These are phyloP conservation scores for Metarhizium sp. DNA, from an alignment of 2,329 filamentous ascomycete species.

Conservation along the genomic window DNA sequence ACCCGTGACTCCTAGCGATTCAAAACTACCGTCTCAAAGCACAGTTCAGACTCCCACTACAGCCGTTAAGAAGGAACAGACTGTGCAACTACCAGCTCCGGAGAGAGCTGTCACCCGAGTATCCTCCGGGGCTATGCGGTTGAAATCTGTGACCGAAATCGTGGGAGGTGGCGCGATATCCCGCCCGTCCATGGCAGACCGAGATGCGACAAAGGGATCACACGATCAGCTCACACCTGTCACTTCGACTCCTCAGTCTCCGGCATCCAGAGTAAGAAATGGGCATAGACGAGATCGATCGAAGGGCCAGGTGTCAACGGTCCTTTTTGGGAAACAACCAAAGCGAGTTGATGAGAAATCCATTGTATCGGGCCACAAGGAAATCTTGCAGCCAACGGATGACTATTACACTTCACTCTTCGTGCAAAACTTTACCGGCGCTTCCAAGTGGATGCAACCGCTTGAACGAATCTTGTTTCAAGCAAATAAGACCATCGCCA, in stretches of 20 bases:
- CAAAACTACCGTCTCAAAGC: conserved; percentile 1
- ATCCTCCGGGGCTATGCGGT: conserved; percentile 58
- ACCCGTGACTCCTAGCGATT: background rate
- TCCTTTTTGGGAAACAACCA: conserved; percentile 65
- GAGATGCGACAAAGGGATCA: conserved; percentile 17
- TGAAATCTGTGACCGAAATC: conserved; percentile 67
- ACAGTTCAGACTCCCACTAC: conserved; percentile 8
- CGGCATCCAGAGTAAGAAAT: conserved; percentile 21
- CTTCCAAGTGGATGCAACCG: conserved; percentile 50
- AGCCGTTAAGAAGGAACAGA: background rate
- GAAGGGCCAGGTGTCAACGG: conserved; percentile 61
- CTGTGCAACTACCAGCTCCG: conserved; percentile 13
- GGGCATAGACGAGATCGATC: conserved; percentile 44
- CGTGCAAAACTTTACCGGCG: conserved; percentile 46
- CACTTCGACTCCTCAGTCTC: conserved; percentile 35
- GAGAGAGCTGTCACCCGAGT: conserved; percentile 59
- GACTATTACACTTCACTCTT: conserved; percentile 58
- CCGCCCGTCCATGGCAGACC: conserved; percentile 25
- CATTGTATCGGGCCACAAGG: conserved; percentile 29
- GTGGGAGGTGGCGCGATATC: conserved; percentile 46
- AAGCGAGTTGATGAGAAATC: conserved; percentile 39
- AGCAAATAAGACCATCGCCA: conserved; percentile 84
- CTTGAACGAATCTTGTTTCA: conserved; percentile 66
- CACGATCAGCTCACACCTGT: conserved; percentile 29
- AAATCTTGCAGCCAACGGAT: conserved; percentile 38